Percentiles rank a stretch among this genome's conserved stretches.
Evolutionary conservation across 768 basidiomycete genomes (phyloP).

Genomic region (Arthromyces matolae): DNA sequence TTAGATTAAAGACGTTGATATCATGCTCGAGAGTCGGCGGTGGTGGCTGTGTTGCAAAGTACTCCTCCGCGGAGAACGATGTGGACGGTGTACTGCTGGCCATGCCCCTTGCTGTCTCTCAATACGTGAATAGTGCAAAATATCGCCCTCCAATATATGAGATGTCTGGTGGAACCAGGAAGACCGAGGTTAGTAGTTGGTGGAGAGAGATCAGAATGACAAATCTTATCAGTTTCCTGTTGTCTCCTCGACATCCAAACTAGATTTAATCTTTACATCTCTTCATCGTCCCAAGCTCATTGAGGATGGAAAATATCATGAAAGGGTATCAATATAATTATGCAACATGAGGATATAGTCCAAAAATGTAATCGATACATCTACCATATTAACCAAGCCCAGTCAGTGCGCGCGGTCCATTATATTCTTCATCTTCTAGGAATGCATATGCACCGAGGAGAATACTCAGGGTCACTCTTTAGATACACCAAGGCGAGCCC

Average conservation of each 20-base stretch:
- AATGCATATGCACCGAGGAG: not conserved
- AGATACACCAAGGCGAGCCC: slow-evolving; percentile 68
- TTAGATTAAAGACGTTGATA: too few species aligned
- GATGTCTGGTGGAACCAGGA: not conserved
- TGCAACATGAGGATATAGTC: slow-evolving; percentile 5
- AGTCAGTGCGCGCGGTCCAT: not conserved
- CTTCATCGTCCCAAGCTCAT: not conserved
- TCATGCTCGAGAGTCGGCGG: slow-evolving; percentile 72
- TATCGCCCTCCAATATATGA: too few species aligned
- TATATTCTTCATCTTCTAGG: not conserved
- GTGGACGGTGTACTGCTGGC: slow-evolving; percentile 24
- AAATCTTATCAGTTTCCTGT: not conserved
- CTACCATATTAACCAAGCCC: not conserved
- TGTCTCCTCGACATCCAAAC: not conserved
- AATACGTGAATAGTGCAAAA: too few species aligned
- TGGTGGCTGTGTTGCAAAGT: slow-evolving; percentile 84
- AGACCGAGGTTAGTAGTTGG: not conserved
- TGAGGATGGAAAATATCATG: not conserved
- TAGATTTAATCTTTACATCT: not conserved
- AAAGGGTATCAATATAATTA: slow-evolving; percentile 8
- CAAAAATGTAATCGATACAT: slow-evolving; percentile 4
- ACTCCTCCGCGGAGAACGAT: slow-evolving; percentile 80
- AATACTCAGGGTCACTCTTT: slow-evolving; percentile 18
- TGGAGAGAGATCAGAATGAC: not conserved
- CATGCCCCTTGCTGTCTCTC: slow-evolving; percentile 7